These are phyloP conservation scores for Falciphora oryzae DNA, from an alignment of 2,329 filamentous ascomycete genomes.

Conservation along the genomic window DNA sequence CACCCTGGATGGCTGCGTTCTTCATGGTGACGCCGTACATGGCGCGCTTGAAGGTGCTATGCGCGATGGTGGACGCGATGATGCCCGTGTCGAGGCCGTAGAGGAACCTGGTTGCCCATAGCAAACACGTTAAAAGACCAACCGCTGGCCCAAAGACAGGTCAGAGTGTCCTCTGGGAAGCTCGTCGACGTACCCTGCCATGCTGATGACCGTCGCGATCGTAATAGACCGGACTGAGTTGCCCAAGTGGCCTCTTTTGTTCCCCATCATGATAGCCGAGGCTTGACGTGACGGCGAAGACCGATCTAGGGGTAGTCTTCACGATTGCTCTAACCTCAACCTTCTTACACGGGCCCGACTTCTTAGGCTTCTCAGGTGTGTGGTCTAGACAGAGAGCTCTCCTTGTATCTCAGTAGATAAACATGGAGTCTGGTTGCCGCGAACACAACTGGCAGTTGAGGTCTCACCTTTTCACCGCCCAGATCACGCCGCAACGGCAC, in stretches of 20 bases:
- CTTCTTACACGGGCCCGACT: no score
- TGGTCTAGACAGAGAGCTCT: no score
- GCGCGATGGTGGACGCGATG: conserved; percentile 16
- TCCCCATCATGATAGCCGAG: neutral
- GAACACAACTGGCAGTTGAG: no score
- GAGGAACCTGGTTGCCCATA: neutral
- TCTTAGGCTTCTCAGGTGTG: no score
- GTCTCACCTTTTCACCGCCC: no score
- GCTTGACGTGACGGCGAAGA: no score
- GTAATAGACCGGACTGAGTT: conserved; percentile 4
- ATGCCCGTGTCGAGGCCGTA: conserved; percentile 10
- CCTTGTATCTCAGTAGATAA: no score
- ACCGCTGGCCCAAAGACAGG: neutral
- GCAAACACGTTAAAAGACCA: neutral
- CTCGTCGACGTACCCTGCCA: neutral
- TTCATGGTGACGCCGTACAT: conserved; percentile 14
- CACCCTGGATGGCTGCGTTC: conserved; percentile 12
- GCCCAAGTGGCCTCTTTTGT: conserved; percentile 4
- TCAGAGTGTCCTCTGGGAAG: neutral
- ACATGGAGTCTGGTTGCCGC: no score
- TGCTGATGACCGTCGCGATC: conserved; percentile 4
- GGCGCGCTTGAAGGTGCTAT: conserved; percentile 14
- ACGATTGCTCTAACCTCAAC: no score
- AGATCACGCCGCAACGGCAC: no score
- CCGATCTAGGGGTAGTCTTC: no score